Evolutionary conservation across 2,329 filamentous ascomycete genomes (phyloP), one percentile per base, ranked within the genome.

Genomic region (Fusarium armeniacum): DNA sequence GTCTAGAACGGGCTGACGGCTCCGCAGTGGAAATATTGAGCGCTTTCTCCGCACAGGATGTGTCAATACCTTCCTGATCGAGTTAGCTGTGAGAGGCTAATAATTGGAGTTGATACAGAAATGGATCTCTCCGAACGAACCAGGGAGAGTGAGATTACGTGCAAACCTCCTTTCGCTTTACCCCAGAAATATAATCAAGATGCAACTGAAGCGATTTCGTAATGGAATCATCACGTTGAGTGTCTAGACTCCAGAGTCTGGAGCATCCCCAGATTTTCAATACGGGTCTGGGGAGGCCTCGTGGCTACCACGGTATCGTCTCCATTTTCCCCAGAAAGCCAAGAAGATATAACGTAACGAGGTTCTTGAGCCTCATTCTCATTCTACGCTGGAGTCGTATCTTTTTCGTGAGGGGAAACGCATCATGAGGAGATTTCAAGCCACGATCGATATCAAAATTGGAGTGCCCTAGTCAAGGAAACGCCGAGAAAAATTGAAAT

Each of bases 281-380:
- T 41, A 52, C 49, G 51, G 45, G 62, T 49, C 61, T 49, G 58
- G 58, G 61, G 61, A 58, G 52, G 61, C 55, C 65, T 71, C 52
- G 60, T 58, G 56, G 65, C 33, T 32, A 45, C 54, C 56, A 50
- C 32, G 40, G 56, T 49, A 55, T 54, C 22, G 66, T 47, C 51
- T 62, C 60, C 60, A 63, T 71, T 62, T 70, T 60, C 68, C 68
- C 65, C 68, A 52, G 68, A 66, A 71, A 71, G 57, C 69, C 68
- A 69, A 71, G 58, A 55, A 60, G 41, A 46, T 8, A 45, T 45
- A 50, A 62, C 49, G 44, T 51, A 57, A 66, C 20, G 53, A 20
- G 16, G 38, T 44, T 61, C 11, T 69, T 57, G 54, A 70, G 58
- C 58, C 58, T 68, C 58, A 65, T 20, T 53, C 22, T 55, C 64